Base-by-base conservation (phyloP, 2,329 filamentous ascomycete species). In the Epichloe bromicola region DNA sequence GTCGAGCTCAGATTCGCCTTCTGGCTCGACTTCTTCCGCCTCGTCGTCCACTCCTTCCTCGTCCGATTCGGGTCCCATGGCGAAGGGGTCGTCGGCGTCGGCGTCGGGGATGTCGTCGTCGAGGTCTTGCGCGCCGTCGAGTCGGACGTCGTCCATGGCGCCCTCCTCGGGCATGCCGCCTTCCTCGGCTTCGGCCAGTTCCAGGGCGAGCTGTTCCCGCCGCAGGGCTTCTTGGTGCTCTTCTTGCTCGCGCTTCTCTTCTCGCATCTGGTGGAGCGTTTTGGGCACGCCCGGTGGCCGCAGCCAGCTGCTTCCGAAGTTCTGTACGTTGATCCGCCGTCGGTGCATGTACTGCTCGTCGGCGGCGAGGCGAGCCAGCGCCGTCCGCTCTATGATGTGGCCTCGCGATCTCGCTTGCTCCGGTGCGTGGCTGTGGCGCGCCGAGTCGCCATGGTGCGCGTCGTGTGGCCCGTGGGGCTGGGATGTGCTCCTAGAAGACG, bases 221-320 rank as follows among this genome's bases (percentile, higher is more conserved):
- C 85, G 74, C 65, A 88, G 70, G 2, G 85, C 79, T 61, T 86
- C 82, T 55, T 86, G 80, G 54, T 90, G 86, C 67, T 98, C 93
- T 63, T 91, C 85, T 51, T 86, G 79, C 71, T 98, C 93, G 11
- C 86, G 79, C 57, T 84, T 82, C 70, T 98, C 93, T 68, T 98
- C 93, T 41, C 86, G 83, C 69, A 89, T 80, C 55, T 94, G 89
- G 63, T 94, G 84, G 53, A 95, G 80, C 1, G 91, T 95, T 74
- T 97, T 98, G 52, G 81, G 67, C 51, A 95, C 77, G 7, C 91
- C 93, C 0, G 88, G 89, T 0, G 93, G 93, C 53, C 85, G 86
- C 51, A 98, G 83, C 93, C 93, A 98, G 43, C 79, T 79, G 57
- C 83, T 86, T 54, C 93, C 93, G 63, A 94, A 96, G 61, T 89